Base-by-base conservation (phyloP, 140 eudicot genomes). In the Ambrosia hybrid region DNA sequence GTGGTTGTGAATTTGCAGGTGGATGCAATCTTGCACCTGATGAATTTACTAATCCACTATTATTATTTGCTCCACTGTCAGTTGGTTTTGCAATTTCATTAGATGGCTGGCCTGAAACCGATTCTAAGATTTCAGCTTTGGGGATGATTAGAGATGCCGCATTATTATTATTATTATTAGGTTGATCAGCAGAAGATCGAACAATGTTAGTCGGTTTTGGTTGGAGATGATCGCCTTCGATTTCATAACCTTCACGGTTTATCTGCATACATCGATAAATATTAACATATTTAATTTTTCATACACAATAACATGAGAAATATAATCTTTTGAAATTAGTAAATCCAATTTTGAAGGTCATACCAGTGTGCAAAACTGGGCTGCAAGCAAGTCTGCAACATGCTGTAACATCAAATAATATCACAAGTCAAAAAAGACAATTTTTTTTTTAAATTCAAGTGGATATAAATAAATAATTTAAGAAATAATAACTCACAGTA, bases 351-450 rank as follows among this genome's bases (percentile, higher is more conserved):
- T 39, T 52, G 5, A 30, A 64, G 52, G 39, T 59, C 84, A 34
- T 84, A 93, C 98, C 97, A 84, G 86, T 6, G 84, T 75, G 74
- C 81, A 70, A 48, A 83, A 82, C 83, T 94, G 97, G 17, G 84
- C 84, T 17, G 96, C 99, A 51, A 94, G 94, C 72, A 90, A 82
- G 83, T 94, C 99, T 1, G 99, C 99, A 76, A 65, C 78, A 75
- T 90, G 96, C 98, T 93, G 94, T 76, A 53, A 68, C 71, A 80
- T 62, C 73, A 73, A 80, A 2, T 45, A 14, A 78, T 33, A 72
- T 30, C 11, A 53, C 10, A 48, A 39, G 58, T 78, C 78, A 21
- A 78, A 61, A 61, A 58, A 64, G 14, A 64, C 52, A 0, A 10
- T n/a, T n/a, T 64, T n/a, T n/a, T 64, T 64, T 38, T 13, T 21